These are phyloP conservation scores for Coccomyxa subellipsoidea DNA, from an alignment of 163 green algal genomes.

Conservation along the genomic window DNA sequence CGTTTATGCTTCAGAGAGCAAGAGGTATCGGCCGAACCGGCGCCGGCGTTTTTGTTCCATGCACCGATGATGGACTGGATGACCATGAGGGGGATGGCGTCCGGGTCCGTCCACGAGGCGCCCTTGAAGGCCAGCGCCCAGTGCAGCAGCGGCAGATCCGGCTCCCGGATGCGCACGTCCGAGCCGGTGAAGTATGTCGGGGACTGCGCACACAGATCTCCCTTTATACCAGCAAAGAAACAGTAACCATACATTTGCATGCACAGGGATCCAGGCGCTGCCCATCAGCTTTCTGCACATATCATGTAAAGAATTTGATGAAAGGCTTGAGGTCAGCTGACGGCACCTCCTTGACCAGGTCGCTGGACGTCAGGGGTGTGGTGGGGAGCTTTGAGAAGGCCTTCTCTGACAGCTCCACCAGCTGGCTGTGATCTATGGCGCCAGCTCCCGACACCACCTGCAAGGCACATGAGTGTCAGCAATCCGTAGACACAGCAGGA, in stretches of 20 bases:
- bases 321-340: too few species aligned
- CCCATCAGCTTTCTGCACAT: neutral
- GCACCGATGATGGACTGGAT: conserved; percentile 79
- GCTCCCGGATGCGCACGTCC: conserved; percentile 91
- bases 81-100: conserved; percentile 95
- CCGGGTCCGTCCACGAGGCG: conserved; percentile 88
- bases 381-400: conserved; percentile 79
- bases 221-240: too few species aligned
- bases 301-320: neutral
- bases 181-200: conserved; percentile 92
- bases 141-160: conserved; percentile 76
- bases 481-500: too few species aligned
- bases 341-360: neutral
- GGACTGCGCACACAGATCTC: conserved; percentile 33
- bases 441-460: conserved; percentile 90
- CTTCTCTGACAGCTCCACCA: conserved; percentile 82
- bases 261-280: neutral
- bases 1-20: too few species aligned
- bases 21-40: conserved; percentile 26
- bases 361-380: conserved; percentile 14
- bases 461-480: too few species aligned
- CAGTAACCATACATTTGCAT: neutral
- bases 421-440: conserved; percentile 87
- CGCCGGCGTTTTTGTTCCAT: conserved; percentile 79
- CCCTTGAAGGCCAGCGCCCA: conserved; percentile 96